These are phyloP conservation scores for Populus nigra DNA, from an alignment of 345 rosid genomes.

Conservation along the genomic window DNA sequence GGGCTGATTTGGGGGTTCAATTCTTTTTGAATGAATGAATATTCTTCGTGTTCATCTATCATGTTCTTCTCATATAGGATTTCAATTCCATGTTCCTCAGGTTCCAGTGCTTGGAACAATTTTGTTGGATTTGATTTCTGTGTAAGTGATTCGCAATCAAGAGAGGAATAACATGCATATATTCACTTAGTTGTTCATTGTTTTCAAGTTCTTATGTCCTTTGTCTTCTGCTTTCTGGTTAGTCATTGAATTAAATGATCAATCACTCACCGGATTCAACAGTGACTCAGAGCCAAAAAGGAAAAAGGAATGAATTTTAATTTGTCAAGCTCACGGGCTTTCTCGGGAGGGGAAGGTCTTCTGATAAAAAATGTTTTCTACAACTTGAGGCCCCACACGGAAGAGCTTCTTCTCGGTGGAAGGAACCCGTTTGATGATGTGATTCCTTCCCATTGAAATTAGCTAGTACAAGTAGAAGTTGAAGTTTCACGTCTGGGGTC, in stretches of 20 bases:
- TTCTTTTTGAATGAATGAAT: not conserved
- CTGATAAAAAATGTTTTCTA: not conserved
- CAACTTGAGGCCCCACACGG: not conserved
- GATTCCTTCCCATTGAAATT: not conserved
- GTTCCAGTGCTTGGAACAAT: constrained; percentile 35
- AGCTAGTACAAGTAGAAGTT: not conserved
- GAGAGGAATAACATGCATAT: constrained; percentile 15
- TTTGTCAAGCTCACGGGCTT: not conserved
- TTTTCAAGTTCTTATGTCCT: not conserved
- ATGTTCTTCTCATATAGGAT: not conserved
- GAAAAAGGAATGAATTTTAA: not conserved
- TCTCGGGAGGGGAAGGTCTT: not conserved
- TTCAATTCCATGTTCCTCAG: constrained; percentile 8
- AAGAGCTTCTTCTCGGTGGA: not conserved
- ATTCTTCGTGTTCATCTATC: not conserved
- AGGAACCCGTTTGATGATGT: not conserved
- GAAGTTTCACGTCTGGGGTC: not conserved
- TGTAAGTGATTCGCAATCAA: constrained; percentile 22
- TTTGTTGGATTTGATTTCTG: constrained; percentile 34
- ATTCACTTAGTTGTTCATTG: constrained; percentile 11
- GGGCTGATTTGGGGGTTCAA: not conserved
- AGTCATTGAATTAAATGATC: too few relatives aligned
- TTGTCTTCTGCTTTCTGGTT: not conserved
- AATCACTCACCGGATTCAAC: not conserved
- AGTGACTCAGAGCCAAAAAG: not conserved